Evolutionary conservation across 225 moss, liverwort and hornwort genomes (phyloP), one percentile per base, ranked within the genome.

Genomic region (Marchantia paleacea): DNA sequence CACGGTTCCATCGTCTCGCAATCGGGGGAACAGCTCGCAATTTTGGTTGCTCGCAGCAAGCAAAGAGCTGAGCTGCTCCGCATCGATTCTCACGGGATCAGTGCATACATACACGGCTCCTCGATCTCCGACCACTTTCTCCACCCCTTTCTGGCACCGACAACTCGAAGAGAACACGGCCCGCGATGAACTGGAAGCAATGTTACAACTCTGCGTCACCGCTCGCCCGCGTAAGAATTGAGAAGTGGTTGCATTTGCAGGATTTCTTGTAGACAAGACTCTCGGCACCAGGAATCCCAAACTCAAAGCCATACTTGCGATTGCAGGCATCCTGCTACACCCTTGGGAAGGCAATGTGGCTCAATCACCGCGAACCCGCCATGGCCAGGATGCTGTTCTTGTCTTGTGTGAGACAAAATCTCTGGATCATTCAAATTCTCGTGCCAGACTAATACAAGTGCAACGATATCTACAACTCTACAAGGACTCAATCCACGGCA

Each of bases 21-120:
- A 62, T 48, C 75, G 74, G 4, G 99, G 94, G 62, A 99, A 99
- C 55, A 88, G 90, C 74, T 94, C 87, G 82, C 95, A 99, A 57
- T 99, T 99, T 80, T 95, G 99, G 12, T 83, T 15, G 0, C 90
- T 91, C 24, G 88, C 85, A 2, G 92, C 89, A 58, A 99, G 82
- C n/a, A 99, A 81, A 8, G 91, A 88, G 16, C 91, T 90, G 30
- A 99, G 78, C 52, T 99, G 94, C 71, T 30, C 85, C 14, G 87
- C 73, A 77, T 99, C 91, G 12, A 99, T 64, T 18, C 28, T 15
- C 12, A 61, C 78, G 7, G 75, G 55, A 68, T 79, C 79, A 3
- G 79, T 85, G 76, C 81, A 81, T 3, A 81, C 24, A 7, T 72
- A 78, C 7, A 69, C 78, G 9, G 85, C 53, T 39, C 69, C 82